Evolutionary conservation across 2,329 filamentous ascomycete species (phyloP), one percentile per base, ranked within the genome.

Genomic region (Aspergillus sp.): DNA sequence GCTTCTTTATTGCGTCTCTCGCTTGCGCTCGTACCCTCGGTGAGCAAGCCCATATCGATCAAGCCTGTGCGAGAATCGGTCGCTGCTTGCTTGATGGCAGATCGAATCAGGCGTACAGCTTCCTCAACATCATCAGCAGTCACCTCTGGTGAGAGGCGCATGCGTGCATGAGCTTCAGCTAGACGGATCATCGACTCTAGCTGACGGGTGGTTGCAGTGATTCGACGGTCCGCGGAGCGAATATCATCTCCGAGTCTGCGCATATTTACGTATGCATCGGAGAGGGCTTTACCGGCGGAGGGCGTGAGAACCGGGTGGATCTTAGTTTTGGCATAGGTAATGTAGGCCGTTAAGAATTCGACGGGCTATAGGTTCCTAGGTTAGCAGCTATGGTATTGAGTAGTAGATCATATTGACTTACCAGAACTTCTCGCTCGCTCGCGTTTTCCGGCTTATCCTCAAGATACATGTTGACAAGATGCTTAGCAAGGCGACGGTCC

Each of bases 181-280:
- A 99, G 88, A 60, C 95, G 93, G 71, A 99, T 98, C 96, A 99
- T 99, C 45, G 89, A 95, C 78, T 99, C 96, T 5, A 99, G 83
- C 76, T 99, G 95, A 71, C 95, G 86, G 0, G 96, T 99, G 3
- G 95, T 99, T 41, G 95, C 95, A 0, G 95, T 99, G 78, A 99
- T 99, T 64, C 95, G 91, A 75, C 96, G 93, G 76, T 99, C 96
- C 3, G 90, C 85, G 2, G 92, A 84, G 48, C 93, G 91, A 36
- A 93, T 88, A 66, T 93, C 89, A 65, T 92, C 89, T 47, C 95
- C 95, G 0, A 99, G 86, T 69, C 93, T 91, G 63, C 95, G 92
- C 91, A 99, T 97, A 59, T 89, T 89, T 45, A 98, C 90, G 71
- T 99, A 99, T 30, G 91, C 85, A 42, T 90, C 84, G 2, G 96